Conservation (phyloP, 2,329 filamentous ascomycete species). For the Sporothrix globosa region DNA sequence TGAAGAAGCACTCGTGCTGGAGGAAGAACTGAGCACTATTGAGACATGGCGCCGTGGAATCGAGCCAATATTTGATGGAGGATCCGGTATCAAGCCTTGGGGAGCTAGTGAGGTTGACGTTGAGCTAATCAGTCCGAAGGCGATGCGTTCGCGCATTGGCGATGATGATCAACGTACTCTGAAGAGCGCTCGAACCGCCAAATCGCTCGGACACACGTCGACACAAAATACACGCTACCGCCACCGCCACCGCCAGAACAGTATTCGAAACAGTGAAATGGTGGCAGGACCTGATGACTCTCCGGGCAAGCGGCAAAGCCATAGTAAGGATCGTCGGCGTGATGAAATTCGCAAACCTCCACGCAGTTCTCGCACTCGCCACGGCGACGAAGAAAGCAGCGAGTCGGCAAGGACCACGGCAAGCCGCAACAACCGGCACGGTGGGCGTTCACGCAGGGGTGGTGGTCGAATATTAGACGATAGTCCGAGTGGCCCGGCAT, state of each 20-base stretch:
- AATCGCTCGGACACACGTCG: slow-evolving; percentile 37
- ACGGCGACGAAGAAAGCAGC: slow-evolving; percentile 36
- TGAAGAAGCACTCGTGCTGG: slow-evolving; percentile 61
- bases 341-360: slow-evolving; percentile 41
- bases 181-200: slow-evolving; percentile 42
- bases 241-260: slow-evolving; percentile 35
- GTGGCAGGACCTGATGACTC: background rate
- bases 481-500: slow-evolving; percentile 39
- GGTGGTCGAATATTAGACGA: slow-evolving; percentile 39
- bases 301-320: slow-evolving; percentile 38
- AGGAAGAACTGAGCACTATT: slow-evolving; percentile 62
- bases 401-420: slow-evolving; percentile 40
- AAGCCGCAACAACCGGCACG: background rate
- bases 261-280: slow-evolving; percentile 29
- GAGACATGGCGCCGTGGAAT: slow-evolving; percentile 64
- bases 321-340: slow-evolving; percentile 39
- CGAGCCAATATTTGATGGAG: slow-evolving; percentile 48
- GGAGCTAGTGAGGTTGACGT: slow-evolving; percentile 45
- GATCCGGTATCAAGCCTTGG: slow-evolving; percentile 42
- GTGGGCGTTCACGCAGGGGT: slow-evolving; percentile 45
- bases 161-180: slow-evolving; percentile 40
- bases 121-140: slow-evolving; percentile 62
- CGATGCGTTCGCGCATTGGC: slow-evolving; percentile 51
- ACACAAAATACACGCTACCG: slow-evolving; percentile 38
- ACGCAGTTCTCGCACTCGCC: slow-evolving; percentile 42